Evolutionary conservation across 345 rosid species (phyloP).

Genomic region (Noccaea bulbosa): DNA sequence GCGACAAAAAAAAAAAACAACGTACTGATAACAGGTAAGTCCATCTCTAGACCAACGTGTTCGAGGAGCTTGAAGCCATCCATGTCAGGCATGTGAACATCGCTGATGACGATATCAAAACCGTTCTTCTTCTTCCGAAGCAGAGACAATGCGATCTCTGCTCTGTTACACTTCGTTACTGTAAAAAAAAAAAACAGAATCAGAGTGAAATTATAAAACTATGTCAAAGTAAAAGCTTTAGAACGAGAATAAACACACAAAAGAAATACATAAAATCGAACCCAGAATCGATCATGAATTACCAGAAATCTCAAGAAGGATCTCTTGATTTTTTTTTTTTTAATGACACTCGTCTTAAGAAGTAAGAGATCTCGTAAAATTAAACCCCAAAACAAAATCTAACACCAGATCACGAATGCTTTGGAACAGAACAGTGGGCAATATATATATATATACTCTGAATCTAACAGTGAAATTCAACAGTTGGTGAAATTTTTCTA

Average conservation of each 20-base stretch:
- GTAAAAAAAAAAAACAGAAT: conserved; percentile 47
- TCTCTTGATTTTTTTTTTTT: background rate
- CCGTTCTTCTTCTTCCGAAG: conserved; percentile 56
- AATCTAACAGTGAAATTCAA: conserved; percentile 33
- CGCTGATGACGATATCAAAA: conserved; percentile 80
- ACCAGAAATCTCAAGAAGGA: conserved; percentile 22
- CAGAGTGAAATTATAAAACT: background rate
- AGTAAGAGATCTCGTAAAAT: conserved; percentile 3
- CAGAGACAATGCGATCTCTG: conserved; percentile 68
- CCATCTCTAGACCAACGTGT: conserved; percentile 72
- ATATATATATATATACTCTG: conserved; percentile 8
- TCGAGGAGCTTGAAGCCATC: conserved; percentile 82
- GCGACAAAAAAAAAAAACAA: background rate
- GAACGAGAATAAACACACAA: background rate
- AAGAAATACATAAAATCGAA: conserved; percentile 6
- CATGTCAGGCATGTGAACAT: conserved; percentile 93
- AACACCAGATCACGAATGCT: conserved; percentile 3
- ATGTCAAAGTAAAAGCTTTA: conserved; percentile 9
- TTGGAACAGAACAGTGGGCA: background rate
- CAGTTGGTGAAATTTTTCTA: conserved; percentile 27
- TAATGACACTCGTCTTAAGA: background rate
- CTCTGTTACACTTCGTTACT: conserved; percentile 90
- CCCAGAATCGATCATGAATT: background rate
- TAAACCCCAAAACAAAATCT: background rate
- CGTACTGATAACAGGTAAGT: conserved; percentile 90